A percentile compares a stretch with the other conserved stretches of the same genome.
Conservation (phyloP, 345 rosid species). For the Gossypium mustelinum region DNA sequence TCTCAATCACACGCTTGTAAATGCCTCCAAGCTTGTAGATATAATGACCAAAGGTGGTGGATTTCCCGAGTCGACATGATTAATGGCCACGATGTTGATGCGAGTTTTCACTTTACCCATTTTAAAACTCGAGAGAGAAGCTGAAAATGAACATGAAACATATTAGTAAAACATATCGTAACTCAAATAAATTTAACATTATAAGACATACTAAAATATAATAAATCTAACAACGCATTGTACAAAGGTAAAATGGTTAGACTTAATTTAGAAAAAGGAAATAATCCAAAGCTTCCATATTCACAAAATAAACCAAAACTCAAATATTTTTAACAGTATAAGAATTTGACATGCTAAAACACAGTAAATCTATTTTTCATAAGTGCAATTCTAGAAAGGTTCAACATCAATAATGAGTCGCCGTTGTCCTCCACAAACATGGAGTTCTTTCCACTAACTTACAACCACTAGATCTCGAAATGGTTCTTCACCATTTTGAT, state of each 20-base stretch:
- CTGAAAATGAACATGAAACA: not conserved
- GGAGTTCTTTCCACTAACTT: too few relatives aligned
- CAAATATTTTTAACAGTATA: too few relatives aligned
- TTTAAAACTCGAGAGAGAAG: not conserved
- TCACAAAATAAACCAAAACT: too few relatives aligned
- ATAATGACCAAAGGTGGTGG: slow-evolving; percentile 65
- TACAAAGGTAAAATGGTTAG: not conserved
- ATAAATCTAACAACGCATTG: not conserved
- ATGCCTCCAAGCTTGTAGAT: slow-evolving; percentile 81
- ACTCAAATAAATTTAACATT: not conserved
- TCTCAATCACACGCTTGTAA: slow-evolving; percentile 76
- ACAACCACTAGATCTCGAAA: too few relatives aligned
- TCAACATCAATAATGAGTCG: not conserved
- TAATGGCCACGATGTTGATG: slow-evolving; percentile 41
- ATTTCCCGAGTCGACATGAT: slow-evolving; percentile 57
- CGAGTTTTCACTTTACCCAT: slow-evolving; percentile 23
- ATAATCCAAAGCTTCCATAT: too few relatives aligned
- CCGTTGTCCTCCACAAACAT: too few relatives aligned
- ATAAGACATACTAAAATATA: not conserved
- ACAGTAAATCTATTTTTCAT: slow-evolving; percentile 20
- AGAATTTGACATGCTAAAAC: too few relatives aligned
- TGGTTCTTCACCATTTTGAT: not conserved
- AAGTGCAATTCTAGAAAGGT: not conserved
- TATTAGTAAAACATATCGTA: not conserved
- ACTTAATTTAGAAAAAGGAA: too few relatives aligned